Base-by-base conservation (phyloP, 2,329 filamentous ascomycete species). In the Penicillium glabrum region DNA sequence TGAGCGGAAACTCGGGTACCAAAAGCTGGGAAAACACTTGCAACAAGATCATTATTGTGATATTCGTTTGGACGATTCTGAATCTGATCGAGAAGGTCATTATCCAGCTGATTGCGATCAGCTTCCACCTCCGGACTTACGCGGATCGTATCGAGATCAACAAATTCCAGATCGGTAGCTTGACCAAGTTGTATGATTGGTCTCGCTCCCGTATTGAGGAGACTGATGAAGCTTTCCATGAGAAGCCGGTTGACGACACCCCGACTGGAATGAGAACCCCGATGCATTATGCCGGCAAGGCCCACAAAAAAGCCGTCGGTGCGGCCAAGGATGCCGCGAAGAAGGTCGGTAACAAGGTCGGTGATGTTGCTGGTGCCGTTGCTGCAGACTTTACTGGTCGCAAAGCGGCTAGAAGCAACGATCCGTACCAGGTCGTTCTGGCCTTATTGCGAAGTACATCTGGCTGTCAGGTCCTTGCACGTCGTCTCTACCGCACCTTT, bases 41-140 rank as follows among this genome's bases (percentile, higher is more conserved):
- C 63, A 90, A 96, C 80, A 96, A 96, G 72, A 84, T 98, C 66
- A 87, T 97, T 58, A 86, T 96, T 19, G 83, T 90, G 2, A 70
- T 96, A n/a, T 93, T 98, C 65, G 88, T 96, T 14, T 84, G 90
- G 59, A 84, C 87, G 0, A 80, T 86, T 3, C 79, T 97, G 60
- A 97, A 98, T 74, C 89, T 95, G 58, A 81, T 89, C 51, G 93
- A 97, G 74, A 98, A 97, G 79, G 89, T 97, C 58, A 84, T 96
- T 64, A 96, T 97, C 54, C 93, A 97, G 70, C 88, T 96, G 76
- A 96, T 98, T 64, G 93, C 93, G 31, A 93, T 93, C 56, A 92
- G 89, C 60, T 98, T 98, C 75, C 93, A 98, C 72, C 81, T 90
- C 56, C 85, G 93, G 45, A 97, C 93, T 0, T 98, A 98, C 68